Evolutionary conservation across 108 stramenopile genomes (phyloP).

Genomic region (Poteriospumella lacustris): DNA sequence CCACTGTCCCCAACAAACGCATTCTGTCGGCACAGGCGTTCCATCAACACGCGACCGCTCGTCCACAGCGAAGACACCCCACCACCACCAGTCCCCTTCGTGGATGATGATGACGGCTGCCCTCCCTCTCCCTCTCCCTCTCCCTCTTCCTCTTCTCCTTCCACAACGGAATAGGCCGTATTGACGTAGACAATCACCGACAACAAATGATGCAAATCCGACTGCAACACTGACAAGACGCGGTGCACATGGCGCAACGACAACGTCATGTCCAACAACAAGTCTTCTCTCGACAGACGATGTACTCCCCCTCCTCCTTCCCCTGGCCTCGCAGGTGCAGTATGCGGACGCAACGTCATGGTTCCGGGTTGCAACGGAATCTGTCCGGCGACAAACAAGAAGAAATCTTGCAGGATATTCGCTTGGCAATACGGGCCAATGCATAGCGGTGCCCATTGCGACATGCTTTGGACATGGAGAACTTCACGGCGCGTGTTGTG

Average conservation of each 20-base stretch:
- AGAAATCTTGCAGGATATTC: conserved; percentile 62
- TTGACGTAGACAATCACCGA: not conserved
- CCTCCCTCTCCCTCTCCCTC: not conserved
- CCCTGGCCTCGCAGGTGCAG: too few species aligned
- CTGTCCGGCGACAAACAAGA: conserved; percentile 67
- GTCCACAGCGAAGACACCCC: not conserved
- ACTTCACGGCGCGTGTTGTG: conserved; percentile 54
- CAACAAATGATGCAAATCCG: not conserved
- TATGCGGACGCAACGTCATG: conserved; percentile 2
- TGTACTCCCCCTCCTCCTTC: not conserved
- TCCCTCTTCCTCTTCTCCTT: not conserved
- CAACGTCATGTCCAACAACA: not conserved
- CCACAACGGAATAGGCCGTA: not conserved
- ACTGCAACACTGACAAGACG: not conserved
- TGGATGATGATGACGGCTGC: not conserved
- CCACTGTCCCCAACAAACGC: not conserved
- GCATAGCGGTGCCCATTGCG: conserved; percentile 92
- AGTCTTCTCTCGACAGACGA: not conserved
- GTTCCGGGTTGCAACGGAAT: conserved; percentile 11
- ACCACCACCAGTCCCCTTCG: not conserved
- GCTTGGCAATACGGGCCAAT: conserved; percentile 97
- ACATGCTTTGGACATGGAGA: conserved; percentile 87
- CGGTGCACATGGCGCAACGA: not conserved
- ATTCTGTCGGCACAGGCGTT: not conserved
- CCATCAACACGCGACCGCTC: not conserved